Base-by-base conservation (phyloP, 805 yeast species). In the Jamesozyma jinghongensis region DNA sequence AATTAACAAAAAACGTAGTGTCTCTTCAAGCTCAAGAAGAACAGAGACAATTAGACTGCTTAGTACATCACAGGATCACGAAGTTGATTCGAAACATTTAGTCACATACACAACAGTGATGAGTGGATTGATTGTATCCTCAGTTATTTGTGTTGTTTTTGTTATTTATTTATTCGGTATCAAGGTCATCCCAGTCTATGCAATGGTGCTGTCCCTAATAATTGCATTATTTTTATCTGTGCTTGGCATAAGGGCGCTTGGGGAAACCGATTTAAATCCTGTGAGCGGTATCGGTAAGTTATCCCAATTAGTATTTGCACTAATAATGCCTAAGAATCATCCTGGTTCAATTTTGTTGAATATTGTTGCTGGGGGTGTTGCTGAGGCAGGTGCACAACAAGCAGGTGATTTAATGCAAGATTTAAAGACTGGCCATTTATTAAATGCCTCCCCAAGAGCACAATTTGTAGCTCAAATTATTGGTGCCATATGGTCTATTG, bases 361-460 rank as follows among this genome's bases (percentile, higher is more conserved):
- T 56, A 67, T 90, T 37, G 82, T 90, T 1, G 95, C 97, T 3
- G 98, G 98, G 14, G 98, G 96, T 12, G 79, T 90, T 32, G 94
- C 97, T 1, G 98, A 90, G 65, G 97, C 97, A 0, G 97, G 97
- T 7, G 96, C 98, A 2, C 97, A 92, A 65, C 98, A 90, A 63
- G 97, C 97, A 2, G 97, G 98, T 25, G 98, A 90, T 63, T 69
- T 90, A 56, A 85, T 92, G 95, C 98, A 90, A 66, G 97, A 92
- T 63, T 69, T 90, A 51, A 92, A 92, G 59, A 88, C 98, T 0
- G 97, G 97, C 0, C 90, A 85, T 61, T 62, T 90, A 40, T 55
- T 90, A 2, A 95, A 94, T 13, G 97, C 97, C 0, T 83, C 95
- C 0, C 96, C 96, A 14, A 74, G 72, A 46, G 94, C 94, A 3